Conservation (phyloP, 2,329 filamentous ascomycete species). For the Fusarium sacchari region DNA sequence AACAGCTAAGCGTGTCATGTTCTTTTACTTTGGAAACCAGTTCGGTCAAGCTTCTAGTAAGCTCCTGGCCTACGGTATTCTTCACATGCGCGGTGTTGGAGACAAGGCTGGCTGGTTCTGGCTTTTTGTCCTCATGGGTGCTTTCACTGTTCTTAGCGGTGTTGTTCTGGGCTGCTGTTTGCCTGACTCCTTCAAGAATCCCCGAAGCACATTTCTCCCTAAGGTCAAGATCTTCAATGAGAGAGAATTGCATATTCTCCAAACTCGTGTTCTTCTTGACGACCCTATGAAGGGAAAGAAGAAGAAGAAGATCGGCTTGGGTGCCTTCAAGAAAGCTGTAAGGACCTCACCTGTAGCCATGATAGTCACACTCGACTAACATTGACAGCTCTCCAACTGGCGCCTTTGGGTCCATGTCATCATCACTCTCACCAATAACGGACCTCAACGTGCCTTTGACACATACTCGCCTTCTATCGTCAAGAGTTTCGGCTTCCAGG, state of each 20-base stretch:
- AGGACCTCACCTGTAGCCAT: constrained; percentile 14
- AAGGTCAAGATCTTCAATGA: constrained; percentile 49
- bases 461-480: constrained; percentile 66
- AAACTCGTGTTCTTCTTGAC: constrained; percentile 53
- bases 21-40: constrained; percentile 67
- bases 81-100: constrained; percentile 60
- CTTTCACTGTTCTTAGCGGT: constrained; percentile 59
- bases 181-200: constrained; percentile 57
- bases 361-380: neutral
- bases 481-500: constrained; percentile 60
- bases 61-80: constrained; percentile 57
- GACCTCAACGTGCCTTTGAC: constrained; percentile 58
- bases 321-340: constrained; percentile 57
- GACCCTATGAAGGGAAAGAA: constrained; percentile 59
- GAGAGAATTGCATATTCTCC: constrained; percentile 55
- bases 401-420: constrained; percentile 63
- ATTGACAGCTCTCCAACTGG: constrained; percentile 57
- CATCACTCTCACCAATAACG: constrained; percentile 61
- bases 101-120: constrained; percentile 66
- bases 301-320: constrained; percentile 57
- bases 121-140: constrained; percentile 64
- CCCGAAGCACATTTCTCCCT: constrained; percentile 54
- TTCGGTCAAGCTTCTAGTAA: constrained; percentile 53
- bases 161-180: constrained; percentile 55
- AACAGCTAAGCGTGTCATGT: constrained; percentile 61